Conservation (phyloP, 148 eudicot genomes). For the Amaranthus hypochondriacus region DNA sequence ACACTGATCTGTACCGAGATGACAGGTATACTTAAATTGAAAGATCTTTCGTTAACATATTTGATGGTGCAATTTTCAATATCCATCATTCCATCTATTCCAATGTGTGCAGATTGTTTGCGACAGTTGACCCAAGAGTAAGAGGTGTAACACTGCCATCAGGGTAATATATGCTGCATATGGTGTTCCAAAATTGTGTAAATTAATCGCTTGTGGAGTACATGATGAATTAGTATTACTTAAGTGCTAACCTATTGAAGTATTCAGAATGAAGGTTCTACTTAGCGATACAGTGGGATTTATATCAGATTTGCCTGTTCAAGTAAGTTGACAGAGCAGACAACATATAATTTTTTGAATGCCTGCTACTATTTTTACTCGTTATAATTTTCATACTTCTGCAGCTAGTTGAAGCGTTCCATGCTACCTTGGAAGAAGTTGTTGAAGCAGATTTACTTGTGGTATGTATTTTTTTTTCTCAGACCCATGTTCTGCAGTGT, state of each 20-base stretch:
- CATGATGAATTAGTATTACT: neutral
- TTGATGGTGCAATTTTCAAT: neutral
- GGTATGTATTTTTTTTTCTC: slow-evolving; percentile 38
- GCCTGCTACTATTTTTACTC: neutral
- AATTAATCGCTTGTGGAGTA: slow-evolving; percentile 3
- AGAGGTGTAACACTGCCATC: slow-evolving; percentile 84
- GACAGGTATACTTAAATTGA: slow-evolving; percentile 44
- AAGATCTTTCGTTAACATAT: neutral
- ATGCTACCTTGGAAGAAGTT: slow-evolving; percentile 98
- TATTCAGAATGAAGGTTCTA: slow-evolving; percentile 75
- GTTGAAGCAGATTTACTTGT: slow-evolving; percentile 94
- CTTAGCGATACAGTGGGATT: slow-evolving; percentile 97
- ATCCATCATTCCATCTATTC: neutral
- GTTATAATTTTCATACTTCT: slow-evolving; percentile 7
- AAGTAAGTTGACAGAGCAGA: slow-evolving; percentile 38
- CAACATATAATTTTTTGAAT: neutral
- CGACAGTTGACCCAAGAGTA: slow-evolving; percentile 87
- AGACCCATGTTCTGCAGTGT: neutral
- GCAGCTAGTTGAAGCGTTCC: slow-evolving; percentile 93
- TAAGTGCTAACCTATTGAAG: slow-evolving; percentile 15
- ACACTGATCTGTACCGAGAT: slow-evolving; percentile 60
- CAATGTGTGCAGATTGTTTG: slow-evolving; percentile 67
- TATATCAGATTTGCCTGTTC: slow-evolving; percentile 93
- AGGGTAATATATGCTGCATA: slow-evolving; percentile 47
- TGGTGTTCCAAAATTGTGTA: neutral